Evolutionary conservation across 2,329 filamentous ascomycete species (phyloP).

Genomic region (Drechslera avenae): DNA sequence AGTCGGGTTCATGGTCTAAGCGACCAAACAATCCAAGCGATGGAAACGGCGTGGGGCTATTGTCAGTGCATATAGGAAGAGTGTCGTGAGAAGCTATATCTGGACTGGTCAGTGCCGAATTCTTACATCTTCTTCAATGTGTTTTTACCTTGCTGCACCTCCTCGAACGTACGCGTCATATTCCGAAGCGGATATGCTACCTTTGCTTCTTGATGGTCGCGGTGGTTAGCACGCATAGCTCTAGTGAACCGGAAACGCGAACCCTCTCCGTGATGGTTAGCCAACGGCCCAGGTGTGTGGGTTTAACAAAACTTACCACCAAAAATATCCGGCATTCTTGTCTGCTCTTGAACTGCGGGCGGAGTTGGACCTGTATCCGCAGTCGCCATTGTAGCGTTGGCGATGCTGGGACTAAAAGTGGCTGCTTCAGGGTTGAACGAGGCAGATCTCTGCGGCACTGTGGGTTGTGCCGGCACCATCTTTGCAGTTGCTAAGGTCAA

Average conservation of each 20-base stretch:
- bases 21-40: neutral
- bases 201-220: neutral
- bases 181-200: neutral
- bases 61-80: neutral
- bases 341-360: neutral
- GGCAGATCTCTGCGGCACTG: neutral
- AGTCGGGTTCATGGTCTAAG: conserved; percentile 3
- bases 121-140: neutral
- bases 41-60: neutral
- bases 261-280: conserved; percentile 8
- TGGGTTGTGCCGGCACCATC: conserved; percentile 1
- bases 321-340: neutral
- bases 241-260: conserved; percentile 7
- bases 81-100: neutral
- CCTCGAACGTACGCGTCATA: neutral
- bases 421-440: conserved; percentile 24
- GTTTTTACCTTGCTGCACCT: conserved; percentile 2
- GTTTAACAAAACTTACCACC: neutral
- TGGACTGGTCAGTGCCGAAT: neutral
- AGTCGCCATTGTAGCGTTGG: neutral
- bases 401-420: conserved; percentile 13
- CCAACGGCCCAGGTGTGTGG: neutral
- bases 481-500: neutral
- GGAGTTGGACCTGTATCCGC: neutral
- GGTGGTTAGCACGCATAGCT: conserved; percentile 5